phyloP scores from a whole-genome alignment of 1,284 basidiomycete species.

The Boletus smithii region DNA sequence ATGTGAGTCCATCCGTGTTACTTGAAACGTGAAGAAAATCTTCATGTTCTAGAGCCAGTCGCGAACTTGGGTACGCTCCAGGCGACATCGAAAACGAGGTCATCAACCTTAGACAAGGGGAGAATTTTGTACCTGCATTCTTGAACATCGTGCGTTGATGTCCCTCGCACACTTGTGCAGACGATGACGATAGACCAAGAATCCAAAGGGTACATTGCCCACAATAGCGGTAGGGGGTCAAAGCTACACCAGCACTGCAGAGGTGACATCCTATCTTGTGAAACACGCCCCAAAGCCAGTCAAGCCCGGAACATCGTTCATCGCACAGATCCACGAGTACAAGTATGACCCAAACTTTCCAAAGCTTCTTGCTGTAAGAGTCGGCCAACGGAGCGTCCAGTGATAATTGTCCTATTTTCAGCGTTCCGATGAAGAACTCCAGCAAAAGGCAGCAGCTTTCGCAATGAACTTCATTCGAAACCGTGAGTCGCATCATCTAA shows the following conservation, averaged over 20 bases:
- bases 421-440: slow-evolving; percentile 52
- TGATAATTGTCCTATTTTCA: slow-evolving; percentile 18
- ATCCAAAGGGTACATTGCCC: slow-evolving; percentile 54
- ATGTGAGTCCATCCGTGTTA: slow-evolving; percentile 34
- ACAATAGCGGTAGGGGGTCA: slow-evolving; percentile 46
- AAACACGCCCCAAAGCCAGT: slow-evolving; percentile 42
- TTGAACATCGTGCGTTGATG: slow-evolving; percentile 44
- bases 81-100: slow-evolving; percentile 37
- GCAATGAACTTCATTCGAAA: slow-evolving; percentile 41
- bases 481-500: slow-evolving; percentile 41
- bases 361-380: slow-evolving; percentile 44
- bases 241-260: slow-evolving; percentile 46
- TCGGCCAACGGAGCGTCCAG: neutral
- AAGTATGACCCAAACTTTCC: slow-evolving; percentile 59
- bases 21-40: neutral
- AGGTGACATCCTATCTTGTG: slow-evolving; percentile 48
- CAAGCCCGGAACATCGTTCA: slow-evolving; percentile 38
- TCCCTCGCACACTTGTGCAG: neutral
- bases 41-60: slow-evolving; percentile 23
- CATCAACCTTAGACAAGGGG: slow-evolving; percentile 49
- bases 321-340: slow-evolving; percentile 50
- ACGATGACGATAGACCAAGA: slow-evolving; percentile 33
- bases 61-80: slow-evolving; percentile 42
- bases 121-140: slow-evolving; percentile 61
- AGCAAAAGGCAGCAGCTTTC: slow-evolving; percentile 41